Base-by-base conservation (phyloP, 2,329 filamentous ascomycete species). In the Epichloe hybrida region DNA sequence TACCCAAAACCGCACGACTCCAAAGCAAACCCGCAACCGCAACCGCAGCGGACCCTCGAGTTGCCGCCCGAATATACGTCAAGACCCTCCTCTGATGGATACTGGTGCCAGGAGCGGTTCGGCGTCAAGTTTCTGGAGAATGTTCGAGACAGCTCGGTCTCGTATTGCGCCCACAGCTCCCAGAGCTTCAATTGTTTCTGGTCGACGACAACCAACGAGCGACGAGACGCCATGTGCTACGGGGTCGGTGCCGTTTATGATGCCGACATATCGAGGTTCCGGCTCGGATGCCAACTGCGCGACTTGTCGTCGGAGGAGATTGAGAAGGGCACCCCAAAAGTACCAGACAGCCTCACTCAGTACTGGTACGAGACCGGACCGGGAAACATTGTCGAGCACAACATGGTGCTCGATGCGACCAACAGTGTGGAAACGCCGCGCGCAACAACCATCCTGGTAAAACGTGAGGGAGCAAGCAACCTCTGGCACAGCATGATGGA, bases 401-500 rank as follows among this genome's bases (percentile, higher is more conserved):
- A 49, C 27, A 42, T 63, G 7, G 46, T 50, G 1, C 46, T 61
- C 8, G 48, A 50, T n/a, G 21, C 35, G 15, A 15, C 31, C 20
- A 36, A 17, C 27, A 9, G n/a, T 27, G 27, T 12, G 53, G 42
- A 15, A 40, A 23, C 17, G 27, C 37, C 5, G 39, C 42, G 41
- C 13, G 44, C 37, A 15, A 31, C 27, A 1, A 50, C 50, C 21
- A 56, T 67, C n/a, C 55, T 66, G 7, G 50, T 67, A 37, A 65
- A 64, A 52, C 59, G 66, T 15, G 66, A 68, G 54, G 64, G 63
- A 8, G 53, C 57, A 6, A 49, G 23, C 2, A 67, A 68, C 50
- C 55, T 58, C 34, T 68, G 65, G 65, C 65, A 69, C 50, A 57
- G 54, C 7, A 54, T 67, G 23, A 62, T 65, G 58, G 65, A 69